Conservation (phyloP, 2,329 filamentous ascomycete genomes). For the Epichloe festucae region DNA sequence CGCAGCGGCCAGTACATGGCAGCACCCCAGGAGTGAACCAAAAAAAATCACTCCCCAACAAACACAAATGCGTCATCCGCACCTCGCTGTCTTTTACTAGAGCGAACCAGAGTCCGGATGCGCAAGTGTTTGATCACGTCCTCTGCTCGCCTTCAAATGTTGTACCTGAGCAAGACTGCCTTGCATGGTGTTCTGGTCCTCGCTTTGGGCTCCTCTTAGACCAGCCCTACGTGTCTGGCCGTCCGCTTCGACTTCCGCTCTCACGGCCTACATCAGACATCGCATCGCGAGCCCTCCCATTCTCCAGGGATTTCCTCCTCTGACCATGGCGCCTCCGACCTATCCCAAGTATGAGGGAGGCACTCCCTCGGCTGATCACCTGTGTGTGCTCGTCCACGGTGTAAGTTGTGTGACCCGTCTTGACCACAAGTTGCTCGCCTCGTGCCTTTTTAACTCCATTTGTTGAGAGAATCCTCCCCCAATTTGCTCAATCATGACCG, state of each 20-base stretch:
- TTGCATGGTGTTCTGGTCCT: constrained; percentile 7
- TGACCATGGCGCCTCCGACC: constrained; percentile 6
- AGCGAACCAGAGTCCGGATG: background rate
- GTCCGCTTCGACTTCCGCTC: background rate
- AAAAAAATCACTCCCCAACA: background rate
- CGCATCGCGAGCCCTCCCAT: constrained; percentile 4
- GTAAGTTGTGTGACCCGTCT: constrained; percentile 30
- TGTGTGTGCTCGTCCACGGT: constrained; percentile 67
- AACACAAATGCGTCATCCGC: background rate
- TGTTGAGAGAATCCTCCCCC: background rate
- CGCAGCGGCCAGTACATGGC: background rate
- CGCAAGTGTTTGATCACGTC: background rate
- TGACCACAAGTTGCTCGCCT: background rate
- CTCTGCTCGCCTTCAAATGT: constrained; percentile 2
- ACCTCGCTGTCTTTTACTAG: background rate
- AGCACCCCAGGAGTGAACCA: background rate
- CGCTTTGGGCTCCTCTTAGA: constrained; percentile 5
- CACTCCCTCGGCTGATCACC: constrained; percentile 47
- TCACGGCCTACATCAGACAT: constrained; percentile 10
- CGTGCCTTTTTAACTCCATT: background rate
- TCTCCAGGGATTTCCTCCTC: constrained; percentile 1
- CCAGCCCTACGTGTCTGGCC: constrained; percentile 5
- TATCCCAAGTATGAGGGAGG: constrained; percentile 31
- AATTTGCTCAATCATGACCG: background rate
- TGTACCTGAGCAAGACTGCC: constrained; percentile 2